Conservation (phyloP, 2,329 filamentous ascomycete genomes). For the Cladophialophora exuberans region DNA sequence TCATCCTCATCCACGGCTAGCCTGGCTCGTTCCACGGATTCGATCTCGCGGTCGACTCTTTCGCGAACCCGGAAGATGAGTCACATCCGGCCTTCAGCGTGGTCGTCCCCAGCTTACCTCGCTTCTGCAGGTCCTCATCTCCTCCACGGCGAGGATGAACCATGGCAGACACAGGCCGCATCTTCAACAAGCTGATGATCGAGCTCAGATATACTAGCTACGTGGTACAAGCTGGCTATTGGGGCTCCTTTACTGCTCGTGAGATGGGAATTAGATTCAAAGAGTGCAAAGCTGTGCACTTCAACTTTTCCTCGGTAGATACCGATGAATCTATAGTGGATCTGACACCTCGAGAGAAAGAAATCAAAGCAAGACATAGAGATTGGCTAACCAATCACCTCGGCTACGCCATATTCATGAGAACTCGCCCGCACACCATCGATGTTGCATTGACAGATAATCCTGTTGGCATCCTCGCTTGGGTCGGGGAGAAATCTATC, state of each 20-base stretch:
- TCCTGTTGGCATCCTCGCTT: slow-evolving; percentile 71
- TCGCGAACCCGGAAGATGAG: slow-evolving; percentile 32
- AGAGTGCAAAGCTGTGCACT: slow-evolving; percentile 61
- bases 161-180: slow-evolving; percentile 32
- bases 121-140: slow-evolving; percentile 35
- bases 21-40: slow-evolving; percentile 43
- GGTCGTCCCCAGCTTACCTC: slow-evolving; percentile 36
- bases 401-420: slow-evolving; percentile 50
- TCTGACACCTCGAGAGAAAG: slow-evolving; percentile 13
- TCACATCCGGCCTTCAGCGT: slow-evolving; percentile 37
- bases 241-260: slow-evolving; percentile 68
- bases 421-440: slow-evolving; percentile 72
- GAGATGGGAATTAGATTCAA: slow-evolving; percentile 64
- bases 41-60: slow-evolving; percentile 34
- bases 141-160: slow-evolving; percentile 26
- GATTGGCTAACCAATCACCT: slow-evolving; percentile 23
- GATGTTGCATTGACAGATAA: slow-evolving; percentile 70
- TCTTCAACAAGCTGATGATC: slow-evolving; percentile 69
- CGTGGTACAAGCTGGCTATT: slow-evolving; percentile 66
- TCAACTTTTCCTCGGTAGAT: slow-evolving; percentile 57
- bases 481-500: slow-evolving; percentile 73
- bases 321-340: background rate
- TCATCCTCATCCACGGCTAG: slow-evolving; percentile 44
- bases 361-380: slow-evolving; percentile 12
- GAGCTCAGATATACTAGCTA: slow-evolving; percentile 67